A percentile compares a stretch with the other conserved stretches of the same genome.
Evolutionary conservation across 2,329 filamentous ascomycete species (phyloP).

Genomic region (Penicillium sp.): DNA sequence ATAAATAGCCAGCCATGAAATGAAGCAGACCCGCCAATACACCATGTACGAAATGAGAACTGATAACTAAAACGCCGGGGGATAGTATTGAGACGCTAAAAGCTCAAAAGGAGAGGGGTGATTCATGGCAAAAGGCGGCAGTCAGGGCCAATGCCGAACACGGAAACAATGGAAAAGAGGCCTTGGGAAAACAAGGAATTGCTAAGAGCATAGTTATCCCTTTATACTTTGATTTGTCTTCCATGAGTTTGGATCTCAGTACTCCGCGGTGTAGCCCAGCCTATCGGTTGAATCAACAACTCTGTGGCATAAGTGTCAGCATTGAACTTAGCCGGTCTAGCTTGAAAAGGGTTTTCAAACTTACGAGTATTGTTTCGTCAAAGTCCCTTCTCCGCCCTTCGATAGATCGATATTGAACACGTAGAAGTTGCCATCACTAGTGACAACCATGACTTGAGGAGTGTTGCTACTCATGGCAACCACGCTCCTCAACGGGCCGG

Average conservation of each 20-base stretch:
- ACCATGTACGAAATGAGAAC: not conserved
- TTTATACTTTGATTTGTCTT: not conserved
- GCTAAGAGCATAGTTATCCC: not conserved
- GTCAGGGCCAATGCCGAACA: not conserved
- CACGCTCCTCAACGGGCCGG: constrained; percentile 75
- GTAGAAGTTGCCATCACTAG: constrained; percentile 91
- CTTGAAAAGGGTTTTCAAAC: constrained; percentile 39
- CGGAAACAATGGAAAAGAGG: not conserved
- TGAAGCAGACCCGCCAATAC: not conserved
- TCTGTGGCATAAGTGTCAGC: constrained; percentile 28
- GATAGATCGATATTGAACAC: constrained; percentile 95
- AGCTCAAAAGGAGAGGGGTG: not conserved
- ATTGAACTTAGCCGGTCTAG: not conserved
- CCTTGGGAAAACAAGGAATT: not conserved
- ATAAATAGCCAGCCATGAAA: not conserved
- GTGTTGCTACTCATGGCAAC: constrained; percentile 95
- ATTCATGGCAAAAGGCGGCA: not conserved
- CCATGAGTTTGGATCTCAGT: constrained; percentile 22
- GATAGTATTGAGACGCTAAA: constrained; percentile 9
- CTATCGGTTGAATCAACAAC: constrained; percentile 48
- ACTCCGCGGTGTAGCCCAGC: constrained; percentile 39
- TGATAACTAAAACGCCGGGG: constrained; percentile 1
- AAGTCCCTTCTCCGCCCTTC: constrained; percentile 84
- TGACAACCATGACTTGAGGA: constrained; percentile 97
- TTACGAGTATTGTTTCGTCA: constrained; percentile 92